Conservation (phyloP, 139 green algal genomes). For the Picochlorum sp. region DNA sequence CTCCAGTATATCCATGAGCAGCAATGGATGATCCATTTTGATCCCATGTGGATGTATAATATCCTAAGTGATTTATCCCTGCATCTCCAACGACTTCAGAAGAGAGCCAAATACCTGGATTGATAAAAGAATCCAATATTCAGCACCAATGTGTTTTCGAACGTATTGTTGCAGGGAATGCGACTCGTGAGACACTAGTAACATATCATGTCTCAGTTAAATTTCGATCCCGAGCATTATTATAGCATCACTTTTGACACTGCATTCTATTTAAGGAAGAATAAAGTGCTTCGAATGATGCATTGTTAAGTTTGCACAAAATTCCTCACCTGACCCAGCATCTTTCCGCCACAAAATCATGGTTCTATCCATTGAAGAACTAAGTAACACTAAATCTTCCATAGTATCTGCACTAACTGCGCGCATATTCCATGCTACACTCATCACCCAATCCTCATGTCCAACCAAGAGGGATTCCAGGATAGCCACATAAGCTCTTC, state of each 20-base stretch:
- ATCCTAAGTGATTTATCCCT: slow-evolving; percentile 52
- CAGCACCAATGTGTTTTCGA: not conserved
- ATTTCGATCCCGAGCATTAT: not conserved
- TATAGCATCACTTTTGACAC: slow-evolving; percentile 29
- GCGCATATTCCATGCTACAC: slow-evolving; percentile 56
- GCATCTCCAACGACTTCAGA: slow-evolving; percentile 77
- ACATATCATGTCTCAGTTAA: not conserved
- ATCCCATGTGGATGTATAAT: slow-evolving; percentile 53
- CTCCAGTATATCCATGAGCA: slow-evolving; percentile 83
- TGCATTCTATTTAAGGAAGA: slow-evolving; percentile 3
- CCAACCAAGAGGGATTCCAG: slow-evolving; percentile 77
- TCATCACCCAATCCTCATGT: slow-evolving; percentile 94
- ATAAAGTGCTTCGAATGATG: slow-evolving; percentile 28
- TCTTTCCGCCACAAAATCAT: slow-evolving; percentile 88
- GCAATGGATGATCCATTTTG: slow-evolving; percentile 48
- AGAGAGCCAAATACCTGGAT: slow-evolving; percentile 71
- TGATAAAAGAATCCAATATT: not conserved
- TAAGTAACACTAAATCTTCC: slow-evolving; percentile 51
- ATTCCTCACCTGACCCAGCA: slow-evolving; percentile 16
- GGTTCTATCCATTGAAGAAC: slow-evolving; percentile 87
- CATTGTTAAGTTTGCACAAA: not conserved
- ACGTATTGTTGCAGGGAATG: not conserved
- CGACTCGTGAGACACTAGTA: not conserved
- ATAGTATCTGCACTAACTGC: not conserved
- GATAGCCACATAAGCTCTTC: slow-evolving; percentile 21